Evolutionary conservation across 495 filamentous ascomycete species (phyloP).

Genomic region (Cercophora newfieldiana): DNA sequence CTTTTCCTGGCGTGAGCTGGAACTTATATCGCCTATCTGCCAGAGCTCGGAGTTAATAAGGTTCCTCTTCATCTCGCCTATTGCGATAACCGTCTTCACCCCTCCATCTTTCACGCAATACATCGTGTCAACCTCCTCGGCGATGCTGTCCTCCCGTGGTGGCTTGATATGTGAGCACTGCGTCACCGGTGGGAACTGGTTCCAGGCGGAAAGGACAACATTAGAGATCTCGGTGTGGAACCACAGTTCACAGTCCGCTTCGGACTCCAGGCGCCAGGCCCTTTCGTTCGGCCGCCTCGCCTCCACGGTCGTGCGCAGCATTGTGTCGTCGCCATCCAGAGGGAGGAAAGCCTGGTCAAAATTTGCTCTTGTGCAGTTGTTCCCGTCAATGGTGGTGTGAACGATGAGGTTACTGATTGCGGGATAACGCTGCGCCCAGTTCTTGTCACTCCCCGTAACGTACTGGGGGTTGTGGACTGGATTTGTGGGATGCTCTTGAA

Average conservation of each 20-base stretch:
- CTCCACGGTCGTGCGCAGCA: slow-evolving; percentile 7
- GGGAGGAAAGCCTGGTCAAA: slow-evolving; percentile 20
- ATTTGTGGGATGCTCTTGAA: slow-evolving; percentile 15
- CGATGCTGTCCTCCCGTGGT: neutral
- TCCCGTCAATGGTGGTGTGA: neutral
- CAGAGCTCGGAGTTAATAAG: neutral
- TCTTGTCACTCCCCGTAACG: slow-evolving; percentile 15
- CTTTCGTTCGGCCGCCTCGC: slow-evolving; percentile 18
- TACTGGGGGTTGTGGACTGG: neutral
- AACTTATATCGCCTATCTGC: slow-evolving; percentile 13
- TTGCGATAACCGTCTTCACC: slow-evolving; percentile 6
- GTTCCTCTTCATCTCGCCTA: slow-evolving; percentile 24
- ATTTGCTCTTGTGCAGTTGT: neutral
- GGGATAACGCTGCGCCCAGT: slow-evolving; percentile 10
- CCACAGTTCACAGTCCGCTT: slow-evolving; percentile 25
- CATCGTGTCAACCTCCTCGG: slow-evolving; percentile 19
- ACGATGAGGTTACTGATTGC: slow-evolving; percentile 19
- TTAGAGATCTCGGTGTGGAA: slow-evolving; percentile 28
- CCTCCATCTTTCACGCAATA: slow-evolving; percentile 15
- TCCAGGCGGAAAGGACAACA: slow-evolving; percentile 25
- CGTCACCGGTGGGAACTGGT: slow-evolving; percentile 16
- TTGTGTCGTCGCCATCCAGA: slow-evolving; percentile 7
- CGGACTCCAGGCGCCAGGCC: slow-evolving; percentile 19
- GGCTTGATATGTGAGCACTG: slow-evolving; percentile 26
- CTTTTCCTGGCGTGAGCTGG: slow-evolving; percentile 2